Conservation (phyloP, 495 filamentous ascomycete species). For the Xeromyces bisporus region DNA sequence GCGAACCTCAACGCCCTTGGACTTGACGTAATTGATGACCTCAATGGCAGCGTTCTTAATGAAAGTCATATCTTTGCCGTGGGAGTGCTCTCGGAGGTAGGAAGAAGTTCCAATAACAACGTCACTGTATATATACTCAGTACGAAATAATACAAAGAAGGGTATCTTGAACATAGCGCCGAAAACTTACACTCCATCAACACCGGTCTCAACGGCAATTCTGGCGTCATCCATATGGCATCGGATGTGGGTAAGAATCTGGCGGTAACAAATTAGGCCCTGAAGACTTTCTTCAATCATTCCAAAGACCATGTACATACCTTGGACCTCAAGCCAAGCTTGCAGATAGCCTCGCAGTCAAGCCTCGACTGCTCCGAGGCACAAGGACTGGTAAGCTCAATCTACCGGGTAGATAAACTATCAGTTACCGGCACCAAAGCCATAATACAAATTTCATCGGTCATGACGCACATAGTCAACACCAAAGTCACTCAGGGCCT, state of each 20-base stretch:
- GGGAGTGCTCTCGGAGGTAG: conserved; percentile 79
- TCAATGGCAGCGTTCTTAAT: conserved; percentile 86
- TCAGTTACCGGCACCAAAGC: conserved; percentile 8
- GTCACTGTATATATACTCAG: conserved; percentile 31
- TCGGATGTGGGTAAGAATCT: conserved; percentile 69
- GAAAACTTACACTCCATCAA: conserved; percentile 42
- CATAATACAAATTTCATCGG: conserved; percentile 1
- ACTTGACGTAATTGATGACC: conserved; percentile 89
- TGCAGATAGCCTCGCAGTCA: conserved; percentile 81
- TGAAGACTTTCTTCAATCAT: too few species aligned
- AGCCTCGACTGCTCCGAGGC: conserved; percentile 65
- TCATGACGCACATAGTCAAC: conserved; percentile 67
- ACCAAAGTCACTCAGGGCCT: conserved; percentile 67
- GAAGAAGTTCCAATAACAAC: conserved; percentile 89
- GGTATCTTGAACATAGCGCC: too few species aligned
- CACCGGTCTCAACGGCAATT: conserved; percentile 75
- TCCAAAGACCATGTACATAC: conserved; percentile 16
- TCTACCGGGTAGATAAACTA: conserved; percentile 22
- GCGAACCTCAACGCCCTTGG: conserved; percentile 68
- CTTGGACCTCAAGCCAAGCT: conserved; percentile 72
- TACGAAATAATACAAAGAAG: too few species aligned
- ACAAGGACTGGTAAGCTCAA: conserved; percentile 67
- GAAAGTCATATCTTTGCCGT: conserved; percentile 87
- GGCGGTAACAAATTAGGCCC: conserved; percentile 8
- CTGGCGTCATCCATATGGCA: conserved; percentile 90